Evolutionary conservation across 257 asterid genomes (phyloP).

Genomic region (Forsythia suspensa): DNA sequence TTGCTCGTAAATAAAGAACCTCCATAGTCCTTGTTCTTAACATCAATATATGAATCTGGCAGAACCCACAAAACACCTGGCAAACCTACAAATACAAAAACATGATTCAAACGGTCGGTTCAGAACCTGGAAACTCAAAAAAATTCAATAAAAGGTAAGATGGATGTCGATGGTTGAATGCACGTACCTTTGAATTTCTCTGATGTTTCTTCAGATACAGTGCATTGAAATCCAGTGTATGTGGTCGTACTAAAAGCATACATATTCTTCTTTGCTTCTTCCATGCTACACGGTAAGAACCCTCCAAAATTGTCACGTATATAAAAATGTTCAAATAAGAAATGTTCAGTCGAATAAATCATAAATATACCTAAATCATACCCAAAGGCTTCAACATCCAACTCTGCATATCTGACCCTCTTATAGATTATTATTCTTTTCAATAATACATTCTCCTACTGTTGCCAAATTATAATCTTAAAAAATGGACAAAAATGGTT

Average conservation of each 20-base stretch:
- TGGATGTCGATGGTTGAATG: neutral
- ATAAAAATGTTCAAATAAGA: neutral
- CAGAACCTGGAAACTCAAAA: slow-evolving; percentile 1
- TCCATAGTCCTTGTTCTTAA: slow-evolving; percentile 98
- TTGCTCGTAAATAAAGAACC: slow-evolving; percentile 37
- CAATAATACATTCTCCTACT: neutral
- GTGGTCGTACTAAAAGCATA: slow-evolving; percentile 98
- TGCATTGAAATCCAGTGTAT: slow-evolving; percentile 97
- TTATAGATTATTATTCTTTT: slow-evolving; percentile 1
- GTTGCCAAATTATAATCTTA: neutral
- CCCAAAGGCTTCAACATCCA: neutral
- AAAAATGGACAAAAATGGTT: neutral
- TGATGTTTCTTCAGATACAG: slow-evolving; percentile 95
- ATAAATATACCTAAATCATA: neutral
- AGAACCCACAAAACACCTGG: slow-evolving; percentile 99
- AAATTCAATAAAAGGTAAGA: neutral
- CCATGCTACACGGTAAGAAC: slow-evolving; percentile 57
- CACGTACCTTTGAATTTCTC: slow-evolving; percentile 89
- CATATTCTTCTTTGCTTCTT: slow-evolving; percentile 98
- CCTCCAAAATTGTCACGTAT: slow-evolving; percentile 8
- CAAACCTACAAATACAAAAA: slow-evolving; percentile 51
- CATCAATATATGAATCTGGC: slow-evolving; percentile 96
- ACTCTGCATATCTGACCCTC: neutral
- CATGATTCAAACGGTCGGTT: neutral
- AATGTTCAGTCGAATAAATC: neutral